Base-by-base conservation (phyloP, 2,329 filamentous ascomycete species). In the Ceratocystiopsis minuta region DNA sequence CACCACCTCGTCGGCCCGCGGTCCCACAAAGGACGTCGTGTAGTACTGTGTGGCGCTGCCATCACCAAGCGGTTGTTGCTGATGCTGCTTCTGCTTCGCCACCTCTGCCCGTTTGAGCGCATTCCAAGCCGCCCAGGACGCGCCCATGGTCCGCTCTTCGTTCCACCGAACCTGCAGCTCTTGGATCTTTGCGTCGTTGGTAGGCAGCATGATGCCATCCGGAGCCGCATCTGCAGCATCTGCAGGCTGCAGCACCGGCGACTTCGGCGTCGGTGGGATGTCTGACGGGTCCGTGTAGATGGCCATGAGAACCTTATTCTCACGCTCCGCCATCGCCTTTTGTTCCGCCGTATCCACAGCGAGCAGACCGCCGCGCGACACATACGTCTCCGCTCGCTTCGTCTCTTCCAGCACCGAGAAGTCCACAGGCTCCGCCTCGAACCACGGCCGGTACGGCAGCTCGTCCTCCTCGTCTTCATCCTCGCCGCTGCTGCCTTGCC, bases 271-370 rank as follows among this genome's bases (percentile, higher is more conserved):
- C 3, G 64, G 58, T 2, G 72, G 72, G 38, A 75, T 73, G 46
- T 75, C 70, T 4, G 63, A 59, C 1, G 58, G 51, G 38, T 67
- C 64, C 2, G 65, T 65, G 50, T 77, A 77, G 37, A 75, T 60
- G n/a, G 62, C 69, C 67, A 79, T 74, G 32, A 79, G 61, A 50
- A 75, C 72, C 12, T 62, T 63, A 38, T 65, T 66, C 51, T 78
- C 74, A 20, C 73, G 68, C 38, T 70, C 64, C 7, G 63, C 61
- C 53, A 76, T 75, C 18, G 59, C 54, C 45, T 66, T 63, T 48
- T 74, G 69, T 53, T 78, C 69, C 0, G 66, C 60, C 0, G 73
- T 77, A 16, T 61, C 57, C 32, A 78, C 65, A 0, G 57, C 52
- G 20, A 66, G 56, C 6, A 57, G 53, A 20, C 75, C 75, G 14